Conservation (phyloP, 176 grass and related monocot genomes). For the Echinochloa phyllopogon region DNA sequence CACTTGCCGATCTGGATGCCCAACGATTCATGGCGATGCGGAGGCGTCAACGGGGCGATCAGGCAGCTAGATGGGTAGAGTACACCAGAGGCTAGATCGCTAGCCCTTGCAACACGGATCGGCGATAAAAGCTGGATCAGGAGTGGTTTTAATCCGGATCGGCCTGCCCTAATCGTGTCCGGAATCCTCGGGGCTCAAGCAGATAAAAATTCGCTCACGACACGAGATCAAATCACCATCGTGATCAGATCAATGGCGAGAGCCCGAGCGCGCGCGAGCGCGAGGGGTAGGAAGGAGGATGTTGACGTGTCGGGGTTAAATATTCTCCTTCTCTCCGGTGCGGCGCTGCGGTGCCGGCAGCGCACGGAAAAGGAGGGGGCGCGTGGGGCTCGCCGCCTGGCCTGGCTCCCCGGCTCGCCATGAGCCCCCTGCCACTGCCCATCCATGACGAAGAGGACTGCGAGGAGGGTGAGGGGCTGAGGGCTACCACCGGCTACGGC, state of each 20-base stretch:
- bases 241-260: conserved; percentile 21
- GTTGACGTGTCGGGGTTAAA: conserved; percentile 8
- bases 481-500: background rate
- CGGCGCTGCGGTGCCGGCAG: conserved; percentile 33
- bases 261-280: too few species aligned
- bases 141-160: conserved; percentile 4
- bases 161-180: background rate
- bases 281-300: too few species aligned
- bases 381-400: conserved; percentile 27
- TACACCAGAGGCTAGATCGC: background rate
- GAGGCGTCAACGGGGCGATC: background rate
- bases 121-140: conserved; percentile 12
- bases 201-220: background rate
- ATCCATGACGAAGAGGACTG: background rate
- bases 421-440: background rate
- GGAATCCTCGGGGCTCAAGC: conserved; percentile 13
- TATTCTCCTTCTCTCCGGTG: background rate
- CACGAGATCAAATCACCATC: background rate
- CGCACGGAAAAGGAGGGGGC: conserved; percentile 47
- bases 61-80: background rate
- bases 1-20: background rate
- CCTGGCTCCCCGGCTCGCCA: conserved; percentile 16
- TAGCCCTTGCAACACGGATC: conserved; percentile 19
- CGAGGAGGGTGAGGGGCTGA: background rate
- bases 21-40: conserved; percentile 3